Conservation (phyloP, 2,329 filamentous ascomycete genomes). For the Geosmithia flava region DNA sequence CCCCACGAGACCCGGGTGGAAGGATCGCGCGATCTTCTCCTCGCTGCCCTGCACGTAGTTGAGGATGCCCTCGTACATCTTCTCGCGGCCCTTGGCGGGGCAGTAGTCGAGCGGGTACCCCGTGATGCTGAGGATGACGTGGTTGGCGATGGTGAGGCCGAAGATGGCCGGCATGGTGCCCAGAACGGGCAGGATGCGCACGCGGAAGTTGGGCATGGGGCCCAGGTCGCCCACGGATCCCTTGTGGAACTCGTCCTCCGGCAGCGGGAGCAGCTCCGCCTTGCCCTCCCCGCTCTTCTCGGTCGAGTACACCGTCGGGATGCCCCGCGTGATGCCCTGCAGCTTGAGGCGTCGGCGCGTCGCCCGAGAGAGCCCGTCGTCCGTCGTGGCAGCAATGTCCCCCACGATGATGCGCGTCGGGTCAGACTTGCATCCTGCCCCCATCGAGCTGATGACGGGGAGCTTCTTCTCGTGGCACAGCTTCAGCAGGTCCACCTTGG, state of each 20-base stretch:
- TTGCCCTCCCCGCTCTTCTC: constrained; percentile 87
- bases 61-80: constrained; percentile 81
- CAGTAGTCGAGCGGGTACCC: constrained; percentile 82
- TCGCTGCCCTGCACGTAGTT: constrained; percentile 65
- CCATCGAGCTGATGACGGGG: constrained; percentile 88
- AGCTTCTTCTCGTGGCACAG: constrained; percentile 73
- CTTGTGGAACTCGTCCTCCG: constrained; percentile 79
- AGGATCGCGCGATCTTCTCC: constrained; percentile 53
- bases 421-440: constrained; percentile 85
- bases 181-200: constrained; percentile 86
- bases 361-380: constrained; percentile 77
- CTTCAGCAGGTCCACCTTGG: constrained; percentile 80
- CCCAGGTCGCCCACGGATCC: constrained; percentile 78
- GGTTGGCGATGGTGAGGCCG: constrained; percentile 82
- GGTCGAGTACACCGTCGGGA: constrained; percentile 85
- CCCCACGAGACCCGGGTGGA: constrained; percentile 36
- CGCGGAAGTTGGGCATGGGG: constrained; percentile 82
- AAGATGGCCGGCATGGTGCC: constrained; percentile 98
- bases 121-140: constrained; percentile 71
- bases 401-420: constrained; percentile 77
- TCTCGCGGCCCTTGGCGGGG: constrained; percentile 70
- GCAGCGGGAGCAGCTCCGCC: constrained; percentile 73
- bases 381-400: constrained; percentile 77
- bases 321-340: constrained; percentile 68
- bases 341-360: constrained; percentile 71